A percentile compares a stretch with the other conserved stretches of the same genome.
Conservation (phyloP, 805 yeast genomes). For the Hanseniaspora jakobsenii region DNA sequence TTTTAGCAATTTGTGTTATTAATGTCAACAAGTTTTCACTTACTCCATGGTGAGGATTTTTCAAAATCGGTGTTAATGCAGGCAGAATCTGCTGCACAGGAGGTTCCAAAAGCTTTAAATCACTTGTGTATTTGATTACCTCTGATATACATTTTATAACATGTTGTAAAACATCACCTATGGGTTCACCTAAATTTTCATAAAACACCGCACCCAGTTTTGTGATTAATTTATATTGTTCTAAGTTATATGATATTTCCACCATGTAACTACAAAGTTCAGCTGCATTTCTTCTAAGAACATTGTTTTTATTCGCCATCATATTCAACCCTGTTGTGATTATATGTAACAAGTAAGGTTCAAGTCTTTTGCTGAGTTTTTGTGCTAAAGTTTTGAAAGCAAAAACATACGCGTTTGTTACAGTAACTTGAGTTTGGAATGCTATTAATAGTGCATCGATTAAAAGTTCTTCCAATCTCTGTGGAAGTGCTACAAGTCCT, state of each 20-base stretch:
- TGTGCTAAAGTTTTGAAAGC: constrained; percentile 54
- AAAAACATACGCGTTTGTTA: constrained; percentile 43
- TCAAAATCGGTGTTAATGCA: constrained; percentile 77
- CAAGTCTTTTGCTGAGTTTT: constrained; percentile 51
- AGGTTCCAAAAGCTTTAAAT: constrained; percentile 56
- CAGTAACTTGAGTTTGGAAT: constrained; percentile 62
- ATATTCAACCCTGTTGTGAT: constrained; percentile 62
- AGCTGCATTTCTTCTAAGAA: constrained; percentile 73
- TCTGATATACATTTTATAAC: constrained; percentile 57
- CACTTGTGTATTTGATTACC: constrained; percentile 45
- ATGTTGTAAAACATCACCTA: constrained; percentile 86
- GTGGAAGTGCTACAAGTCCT: constrained; percentile 40
- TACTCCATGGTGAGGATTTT: constrained; percentile 81
- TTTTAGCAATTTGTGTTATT: constrained; percentile 70
- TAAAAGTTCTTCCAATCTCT: constrained; percentile 45
- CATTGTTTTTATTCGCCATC: constrained; percentile 56
- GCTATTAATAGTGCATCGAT: constrained; percentile 73
- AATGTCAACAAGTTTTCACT: constrained; percentile 70
- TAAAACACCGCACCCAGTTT: constrained; percentile 66
- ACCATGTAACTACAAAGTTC: constrained; percentile 59
- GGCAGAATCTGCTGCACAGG: constrained; percentile 75
- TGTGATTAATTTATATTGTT: constrained; percentile 47
- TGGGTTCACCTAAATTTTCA: constrained; percentile 88
- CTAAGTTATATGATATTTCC: constrained; percentile 52
- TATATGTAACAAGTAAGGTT: constrained; percentile 61